Evolutionary conservation across 1,284 basidiomycete genomes (phyloP).

Genomic region (Fomitopsis betulina): DNA sequence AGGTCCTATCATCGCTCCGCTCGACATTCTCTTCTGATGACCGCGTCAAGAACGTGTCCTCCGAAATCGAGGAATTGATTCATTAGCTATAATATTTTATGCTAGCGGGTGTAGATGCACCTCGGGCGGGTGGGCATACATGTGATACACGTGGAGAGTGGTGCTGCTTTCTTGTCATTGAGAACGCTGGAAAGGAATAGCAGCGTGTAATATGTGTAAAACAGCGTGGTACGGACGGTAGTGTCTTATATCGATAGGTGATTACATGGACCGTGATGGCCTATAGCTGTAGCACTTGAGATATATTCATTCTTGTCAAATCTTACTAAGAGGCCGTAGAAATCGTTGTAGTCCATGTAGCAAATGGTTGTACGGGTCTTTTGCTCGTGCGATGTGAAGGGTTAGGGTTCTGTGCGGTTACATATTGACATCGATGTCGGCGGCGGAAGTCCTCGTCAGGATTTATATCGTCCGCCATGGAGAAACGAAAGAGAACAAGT

Average conservation of each 20-base stretch:
- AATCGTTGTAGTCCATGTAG: too few species aligned
- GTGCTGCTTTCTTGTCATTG: not conserved
- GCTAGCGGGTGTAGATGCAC: not conserved
- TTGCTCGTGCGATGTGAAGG: not conserved
- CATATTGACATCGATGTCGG: constrained; percentile 5
- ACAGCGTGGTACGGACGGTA: not conserved
- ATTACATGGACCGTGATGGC: not conserved
- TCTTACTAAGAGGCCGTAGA: too few species aligned
- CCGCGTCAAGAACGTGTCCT: constrained; percentile 46
- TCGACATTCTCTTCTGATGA: constrained; percentile 46
- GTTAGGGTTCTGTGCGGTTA: constrained; percentile 5
- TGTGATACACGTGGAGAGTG: not conserved
- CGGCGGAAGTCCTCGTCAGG: constrained; percentile 9
- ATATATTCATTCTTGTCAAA: not conserved
- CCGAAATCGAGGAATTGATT: constrained; percentile 36
- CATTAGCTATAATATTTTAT: not conserved
- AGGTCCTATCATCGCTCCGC: constrained; percentile 36
- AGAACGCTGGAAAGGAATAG: not conserved
- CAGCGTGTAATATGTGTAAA: not conserved
- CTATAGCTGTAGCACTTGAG: not conserved
- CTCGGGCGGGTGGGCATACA: not conserved
- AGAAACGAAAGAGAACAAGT: constrained; percentile 64
- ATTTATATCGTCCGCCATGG: constrained; percentile 72
- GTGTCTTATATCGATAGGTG: not conserved
- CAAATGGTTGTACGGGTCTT: too few species aligned